Evolutionary conservation across 2,329 filamentous ascomycete genomes (phyloP).

Genomic region (Penicillium concentricum): DNA sequence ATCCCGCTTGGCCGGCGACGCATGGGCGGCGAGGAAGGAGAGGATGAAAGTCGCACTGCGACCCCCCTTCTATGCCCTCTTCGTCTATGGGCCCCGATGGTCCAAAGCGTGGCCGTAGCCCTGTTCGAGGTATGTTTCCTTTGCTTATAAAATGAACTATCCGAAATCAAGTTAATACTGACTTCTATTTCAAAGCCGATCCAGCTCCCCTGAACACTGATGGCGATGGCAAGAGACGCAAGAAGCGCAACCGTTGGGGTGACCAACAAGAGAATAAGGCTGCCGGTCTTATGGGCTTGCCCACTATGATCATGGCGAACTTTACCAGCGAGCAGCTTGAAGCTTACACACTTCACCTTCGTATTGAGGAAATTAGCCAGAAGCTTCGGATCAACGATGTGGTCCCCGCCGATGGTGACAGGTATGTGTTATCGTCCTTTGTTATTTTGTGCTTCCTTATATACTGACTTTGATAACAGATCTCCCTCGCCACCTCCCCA

Average conservation of each 20-base stretch:
- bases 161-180: constrained; percentile 18
- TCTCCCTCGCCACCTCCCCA: constrained; percentile 94
- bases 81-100: constrained; percentile 33
- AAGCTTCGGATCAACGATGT: constrained; percentile 99
- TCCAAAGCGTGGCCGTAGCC: constrained; percentile 87
- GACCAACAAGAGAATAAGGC: constrained; percentile 98
- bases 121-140: constrained; percentile 67
- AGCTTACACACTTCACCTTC: constrained; percentile 91
- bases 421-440: constrained; percentile 54
- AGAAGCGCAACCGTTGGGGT: constrained; percentile 99
- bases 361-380: constrained; percentile 98
- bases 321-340: constrained; percentile 99
- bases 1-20: constrained; percentile 87
- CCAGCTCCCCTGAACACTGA: constrained; percentile 55
- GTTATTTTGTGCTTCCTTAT: constrained; percentile 2
- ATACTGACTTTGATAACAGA: constrained; percentile 49
- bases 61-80: constrained; percentile 47
- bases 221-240: constrained; percentile 75
- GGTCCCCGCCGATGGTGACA: constrained; percentile 91
- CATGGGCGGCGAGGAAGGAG: constrained; percentile 66
- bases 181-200: constrained; percentile 32
- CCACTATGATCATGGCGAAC: constrained; percentile 91
- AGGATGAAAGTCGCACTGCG: constrained; percentile 47
- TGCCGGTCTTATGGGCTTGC: constrained; percentile 93
- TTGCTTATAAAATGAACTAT: background rate